Conservation (phyloP, 352 stramenopile genomes). For the Blastocystis sp. region DNA sequence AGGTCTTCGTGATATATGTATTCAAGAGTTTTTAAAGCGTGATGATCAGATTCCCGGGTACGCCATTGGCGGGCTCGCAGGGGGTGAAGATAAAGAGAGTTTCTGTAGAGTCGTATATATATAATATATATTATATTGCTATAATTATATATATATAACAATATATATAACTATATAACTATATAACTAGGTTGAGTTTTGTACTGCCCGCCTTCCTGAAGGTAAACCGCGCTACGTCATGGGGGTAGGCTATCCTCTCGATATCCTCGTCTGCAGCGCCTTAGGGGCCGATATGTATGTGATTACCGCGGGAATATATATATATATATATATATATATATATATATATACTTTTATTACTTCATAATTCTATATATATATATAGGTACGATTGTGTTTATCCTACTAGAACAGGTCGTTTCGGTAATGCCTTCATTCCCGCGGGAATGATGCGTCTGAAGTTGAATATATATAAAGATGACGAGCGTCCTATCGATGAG, state of each 20-base stretch:
- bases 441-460: conserved; percentile 56
- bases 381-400: conserved; percentile 91
- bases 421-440: conserved; percentile 70
- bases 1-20: conserved; percentile 70
- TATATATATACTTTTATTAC: no score
- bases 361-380: no score
- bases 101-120: conserved; percentile 89
- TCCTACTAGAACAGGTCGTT: conserved; percentile 75
- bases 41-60: conserved; percentile 66
- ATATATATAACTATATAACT: no score
- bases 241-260: conserved; percentile 83
- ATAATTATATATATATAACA: no score
- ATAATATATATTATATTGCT: no score
- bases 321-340: conserved; percentile 1
- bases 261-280: conserved; percentile 81
- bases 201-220: conserved; percentile 57
- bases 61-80: conserved; percentile 78
- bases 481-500: conserved; percentile 52
- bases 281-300: conserved; percentile 89
- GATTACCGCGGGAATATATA: no score
- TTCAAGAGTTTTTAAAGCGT: conserved; percentile 61
- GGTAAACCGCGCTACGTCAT: conserved; percentile 87
- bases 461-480: conserved; percentile 47
- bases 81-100: conserved; percentile 60
- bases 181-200: conserved; percentile 50